Conservation (phyloP, 2,329 filamentous ascomycete genomes). For the Incumbomyces lentus region DNA sequence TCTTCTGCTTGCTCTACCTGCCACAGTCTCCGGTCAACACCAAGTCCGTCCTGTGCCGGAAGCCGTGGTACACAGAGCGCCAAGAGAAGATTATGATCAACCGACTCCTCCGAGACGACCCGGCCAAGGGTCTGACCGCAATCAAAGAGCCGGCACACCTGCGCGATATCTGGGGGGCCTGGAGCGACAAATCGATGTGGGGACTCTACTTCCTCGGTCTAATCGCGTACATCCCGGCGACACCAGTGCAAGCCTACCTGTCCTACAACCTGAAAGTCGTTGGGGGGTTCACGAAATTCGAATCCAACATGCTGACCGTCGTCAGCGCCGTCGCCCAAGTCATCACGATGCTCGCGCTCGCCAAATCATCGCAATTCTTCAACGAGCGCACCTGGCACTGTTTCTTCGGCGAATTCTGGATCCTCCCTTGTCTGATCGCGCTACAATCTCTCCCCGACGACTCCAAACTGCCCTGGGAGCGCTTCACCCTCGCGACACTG, state of each 20-base stretch:
- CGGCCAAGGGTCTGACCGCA: slow-evolving; percentile 36
- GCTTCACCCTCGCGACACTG: slow-evolving; percentile 41
- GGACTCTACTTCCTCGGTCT: slow-evolving; percentile 46
- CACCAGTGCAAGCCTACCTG: slow-evolving; percentile 44
- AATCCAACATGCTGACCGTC: slow-evolving; percentile 55
- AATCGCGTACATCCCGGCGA: slow-evolving; percentile 44
- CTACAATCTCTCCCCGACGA: slow-evolving; percentile 37
- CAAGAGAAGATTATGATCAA: slow-evolving; percentile 55
- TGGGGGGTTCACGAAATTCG: slow-evolving; percentile 48
- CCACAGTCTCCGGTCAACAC: slow-evolving; percentile 57
- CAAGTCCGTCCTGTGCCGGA: slow-evolving; percentile 26
- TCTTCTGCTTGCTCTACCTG: slow-evolving; percentile 49
- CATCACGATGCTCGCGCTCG: slow-evolving; percentile 35
- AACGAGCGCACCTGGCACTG: slow-evolving; percentile 39
- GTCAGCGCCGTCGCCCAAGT: slow-evolving; percentile 28
- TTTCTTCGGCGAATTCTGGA: slow-evolving; percentile 47
- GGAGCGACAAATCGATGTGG: slow-evolving; percentile 54
- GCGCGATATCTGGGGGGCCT: slow-evolving; percentile 43
- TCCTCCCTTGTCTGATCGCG: slow-evolving; percentile 48
- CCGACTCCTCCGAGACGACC: slow-evolving; percentile 48
- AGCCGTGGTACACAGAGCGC: slow-evolving; percentile 51
- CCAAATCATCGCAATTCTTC: slow-evolving; percentile 37
- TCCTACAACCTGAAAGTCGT: slow-evolving; percentile 49
- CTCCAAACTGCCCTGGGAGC: slow-evolving; percentile 37
- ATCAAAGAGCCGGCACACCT: slow-evolving; percentile 4